These are phyloP conservation scores for Nannochloris sp. DNA, from an alignment of 139 green algal genomes.

Conservation along the genomic window DNA sequence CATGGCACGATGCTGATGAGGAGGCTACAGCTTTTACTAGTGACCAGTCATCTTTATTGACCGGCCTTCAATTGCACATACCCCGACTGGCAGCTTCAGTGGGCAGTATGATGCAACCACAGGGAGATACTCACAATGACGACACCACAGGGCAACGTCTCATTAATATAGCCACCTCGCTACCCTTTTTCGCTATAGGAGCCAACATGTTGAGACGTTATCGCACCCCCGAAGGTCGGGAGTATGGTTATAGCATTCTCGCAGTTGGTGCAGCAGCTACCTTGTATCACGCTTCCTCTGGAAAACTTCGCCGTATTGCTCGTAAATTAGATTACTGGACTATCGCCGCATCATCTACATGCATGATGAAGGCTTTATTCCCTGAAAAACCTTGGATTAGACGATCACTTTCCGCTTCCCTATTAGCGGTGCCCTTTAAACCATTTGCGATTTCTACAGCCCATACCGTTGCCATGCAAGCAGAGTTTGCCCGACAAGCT, in stretches of 20 bases:
- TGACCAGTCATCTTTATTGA: too few relatives aligned
- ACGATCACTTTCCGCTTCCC: slow-evolving; percentile 18
- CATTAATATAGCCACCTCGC: slow-evolving; percentile 53
- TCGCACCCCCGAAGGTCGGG: slow-evolving; percentile 27
- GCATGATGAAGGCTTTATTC: slow-evolving; percentile 41
- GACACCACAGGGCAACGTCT: slow-evolving; percentile 42
- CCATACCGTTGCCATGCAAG: slow-evolving; percentile 35
- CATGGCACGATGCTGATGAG: too few relatives aligned
- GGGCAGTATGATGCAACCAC: slow-evolving; percentile 12
- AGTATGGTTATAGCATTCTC: slow-evolving; percentile 48
- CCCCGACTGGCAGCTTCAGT: too few relatives aligned
- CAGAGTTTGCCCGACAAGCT: slow-evolving; percentile 17
- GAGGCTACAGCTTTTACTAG: too few relatives aligned
- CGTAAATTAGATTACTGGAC: slow-evolving; percentile 69
- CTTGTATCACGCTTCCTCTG: slow-evolving; percentile 47
- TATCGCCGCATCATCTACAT: slow-evolving; percentile 22
- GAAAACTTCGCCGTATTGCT: slow-evolving; percentile 29
- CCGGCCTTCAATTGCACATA: too few relatives aligned
- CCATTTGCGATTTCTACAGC: slow-evolving; percentile 43
- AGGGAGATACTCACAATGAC: slow-evolving; percentile 28
- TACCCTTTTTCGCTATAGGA: slow-evolving; percentile 51
- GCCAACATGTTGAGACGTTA: slow-evolving; percentile 41
- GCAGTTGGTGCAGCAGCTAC: slow-evolving; percentile 38
- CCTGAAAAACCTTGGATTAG: slow-evolving; percentile 9
- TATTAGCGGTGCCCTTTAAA: slow-evolving; percentile 54